Evolutionary conservation across 306 rosid species (phyloP).

Genomic region (Fragaria iinumae): DNA sequence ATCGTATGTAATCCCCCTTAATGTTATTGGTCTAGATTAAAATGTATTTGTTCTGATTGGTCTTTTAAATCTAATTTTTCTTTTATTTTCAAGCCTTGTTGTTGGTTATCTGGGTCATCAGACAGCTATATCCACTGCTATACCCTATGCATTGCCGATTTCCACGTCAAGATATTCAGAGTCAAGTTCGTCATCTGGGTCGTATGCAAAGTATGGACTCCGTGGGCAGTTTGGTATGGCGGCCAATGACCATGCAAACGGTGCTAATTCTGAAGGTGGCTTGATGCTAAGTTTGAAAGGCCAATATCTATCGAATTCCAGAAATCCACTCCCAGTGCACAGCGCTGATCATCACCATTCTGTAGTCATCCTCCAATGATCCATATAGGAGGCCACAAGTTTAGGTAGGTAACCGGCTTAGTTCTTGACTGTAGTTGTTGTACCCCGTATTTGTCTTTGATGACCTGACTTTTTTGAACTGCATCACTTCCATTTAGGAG

Average conservation of each 20-base stretch:
- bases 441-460: not conserved
- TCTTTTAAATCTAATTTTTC: too few species aligned
- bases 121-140: not conserved
- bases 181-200: not conserved
- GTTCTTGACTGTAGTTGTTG: not conserved
- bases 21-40: too few species aligned
- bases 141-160: not conserved
- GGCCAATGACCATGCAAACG: not conserved
- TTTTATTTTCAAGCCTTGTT: too few species aligned
- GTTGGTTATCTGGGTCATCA: too few species aligned
- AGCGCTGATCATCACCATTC: not conserved
- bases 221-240: not conserved
- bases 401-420: not conserved
- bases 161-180: not conserved
- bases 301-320: not conserved
- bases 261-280: not conserved
- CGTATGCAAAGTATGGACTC: not conserved
- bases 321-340: not conserved
- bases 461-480: not conserved
- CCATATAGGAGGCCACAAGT: not conserved
- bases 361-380: not conserved
- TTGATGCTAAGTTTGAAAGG: not conserved
- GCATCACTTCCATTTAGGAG: not conserved
- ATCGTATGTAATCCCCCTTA: too few species aligned
- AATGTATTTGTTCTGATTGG: too few species aligned